Base-by-base conservation (phyloP, 176 grass and related monocot species). In the Raddia distichophylla region DNA sequence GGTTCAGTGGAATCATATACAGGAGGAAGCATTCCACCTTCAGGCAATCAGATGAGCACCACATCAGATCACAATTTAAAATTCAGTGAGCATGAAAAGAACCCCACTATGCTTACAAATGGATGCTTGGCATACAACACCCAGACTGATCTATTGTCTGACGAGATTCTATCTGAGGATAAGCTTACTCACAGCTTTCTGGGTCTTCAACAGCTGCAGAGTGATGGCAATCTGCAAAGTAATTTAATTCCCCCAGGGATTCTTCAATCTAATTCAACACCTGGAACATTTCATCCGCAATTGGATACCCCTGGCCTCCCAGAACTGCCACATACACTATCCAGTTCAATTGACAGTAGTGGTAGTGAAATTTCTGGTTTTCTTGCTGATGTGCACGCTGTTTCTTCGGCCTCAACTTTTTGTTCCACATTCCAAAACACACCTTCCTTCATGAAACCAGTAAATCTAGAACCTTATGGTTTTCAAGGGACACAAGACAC, bases 281-380 rank as follows among this genome's bases (percentile, higher is more conserved):
- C 73, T 61, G 88, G 74, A 86, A 59, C 17, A 60, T 90, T 82
- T 78, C 73, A 73, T 59, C 67, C 16, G 0, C 83, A 90, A 20
- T 35, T 90, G 67, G 80, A 82, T 78, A 74, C 60, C 13, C 12
- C 79, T 90, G 60, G 78, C 10, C 52, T 82, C 73, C 44, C 84
- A 54, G 88, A 86, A 72, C 44, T 90, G 17, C 73, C 78, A 55
- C 83, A 73, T 73, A 61, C 60, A 19, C 74, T 90, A 43, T 90
- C 88, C 10, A 90, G 88, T 82, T 90, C 88, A 78, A 90, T 86
- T 82, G 88, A 90, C 45, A 86, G 83, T 76, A 86, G 86, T 67
- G 73, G 74, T 43, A 86, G 88, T 86, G 88, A 86, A 53, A 76
- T 86, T 86, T 82, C 88, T 17, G 65, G 73, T 61, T 90, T 90